phyloP scores from a whole-genome alignment of 768 basidiomycete species.

The Fomitopsis serialis region DNA sequence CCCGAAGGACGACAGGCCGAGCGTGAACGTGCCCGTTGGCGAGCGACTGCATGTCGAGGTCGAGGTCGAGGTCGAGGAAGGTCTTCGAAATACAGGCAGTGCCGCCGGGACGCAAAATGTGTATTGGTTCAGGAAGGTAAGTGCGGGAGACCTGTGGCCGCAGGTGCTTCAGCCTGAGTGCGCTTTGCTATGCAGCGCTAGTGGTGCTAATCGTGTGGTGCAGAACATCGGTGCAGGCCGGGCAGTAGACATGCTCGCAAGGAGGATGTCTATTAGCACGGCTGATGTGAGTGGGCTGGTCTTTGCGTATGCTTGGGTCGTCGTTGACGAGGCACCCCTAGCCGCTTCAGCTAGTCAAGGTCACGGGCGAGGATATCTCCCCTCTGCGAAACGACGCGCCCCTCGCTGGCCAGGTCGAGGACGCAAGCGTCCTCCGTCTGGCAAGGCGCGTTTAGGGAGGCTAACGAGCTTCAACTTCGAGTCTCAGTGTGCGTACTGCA shows the following conservation, averaged over 20 bases:
- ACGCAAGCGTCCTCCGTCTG: neutral
- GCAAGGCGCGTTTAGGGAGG: neutral
- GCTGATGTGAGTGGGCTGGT: neutral
- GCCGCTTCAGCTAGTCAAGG: conserved; percentile 36
- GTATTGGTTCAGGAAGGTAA: conserved; percentile 1
- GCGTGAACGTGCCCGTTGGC: conserved; percentile 41
- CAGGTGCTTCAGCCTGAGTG: neutral
- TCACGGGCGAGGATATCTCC: neutral
- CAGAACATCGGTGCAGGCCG: conserved; percentile 55
- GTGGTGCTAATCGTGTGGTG: neutral
- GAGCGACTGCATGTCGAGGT: conserved; percentile 59
- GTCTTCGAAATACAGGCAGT: neutral
- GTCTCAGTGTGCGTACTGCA: no score
- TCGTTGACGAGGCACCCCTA: conserved; percentile 16
- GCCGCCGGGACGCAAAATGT: neutral
- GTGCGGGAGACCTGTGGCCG: neutral
- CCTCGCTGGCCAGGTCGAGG: neutral
- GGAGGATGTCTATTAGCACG: neutral
- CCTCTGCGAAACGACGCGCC: neutral
- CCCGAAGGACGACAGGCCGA: conserved; percentile 44
- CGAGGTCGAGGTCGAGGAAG: conserved; percentile 8
- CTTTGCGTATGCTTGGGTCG: neutral
- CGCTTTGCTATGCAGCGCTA: no score
- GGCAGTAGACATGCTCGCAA: conserved; percentile 51
- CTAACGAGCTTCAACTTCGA: no score